phyloP scores from a whole-genome alignment of 495 filamentous ascomycete genomes.

The Cairneyella variabilis region DNA sequence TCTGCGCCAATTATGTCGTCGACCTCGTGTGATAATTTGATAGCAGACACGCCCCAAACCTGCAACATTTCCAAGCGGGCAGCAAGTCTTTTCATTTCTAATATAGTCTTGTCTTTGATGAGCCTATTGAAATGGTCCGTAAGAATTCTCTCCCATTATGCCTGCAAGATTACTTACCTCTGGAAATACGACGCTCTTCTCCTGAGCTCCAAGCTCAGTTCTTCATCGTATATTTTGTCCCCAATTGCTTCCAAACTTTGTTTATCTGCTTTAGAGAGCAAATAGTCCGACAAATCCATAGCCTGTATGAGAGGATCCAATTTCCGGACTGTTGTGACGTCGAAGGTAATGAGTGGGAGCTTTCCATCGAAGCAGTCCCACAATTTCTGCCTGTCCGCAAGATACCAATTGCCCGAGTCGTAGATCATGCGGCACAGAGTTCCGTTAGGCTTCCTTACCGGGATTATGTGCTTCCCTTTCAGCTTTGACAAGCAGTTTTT shows the following conservation, averaged over 20 bases:
- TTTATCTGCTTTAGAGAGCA: conserved; percentile 2
- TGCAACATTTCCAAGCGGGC: not conserved
- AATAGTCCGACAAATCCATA: conserved; percentile 1
- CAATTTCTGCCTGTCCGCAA: conserved; percentile 8
- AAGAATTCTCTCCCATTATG: not conserved
- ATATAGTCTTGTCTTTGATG: not conserved
- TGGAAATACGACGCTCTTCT: conserved; percentile 1
- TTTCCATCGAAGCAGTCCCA: conserved; percentile 8
- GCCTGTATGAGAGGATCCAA: conserved; percentile 3
- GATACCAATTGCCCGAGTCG: not conserved
- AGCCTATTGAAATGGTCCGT: not conserved
- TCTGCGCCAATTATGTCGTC: conserved; percentile 2
- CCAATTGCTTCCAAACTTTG: conserved; percentile 5
- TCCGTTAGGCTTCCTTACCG: conserved; percentile 3
- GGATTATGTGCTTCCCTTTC: conserved; percentile 6
- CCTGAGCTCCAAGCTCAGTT: conserved; percentile 5
- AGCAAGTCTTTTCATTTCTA: not conserved
- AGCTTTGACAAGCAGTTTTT: not conserved
- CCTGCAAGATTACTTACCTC: not conserved
- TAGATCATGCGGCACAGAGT: not conserved
- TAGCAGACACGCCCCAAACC: conserved; percentile 8
- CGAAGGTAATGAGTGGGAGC: conserved; percentile 7
- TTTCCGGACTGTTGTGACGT: conserved; percentile 7
- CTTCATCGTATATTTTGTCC: conserved; percentile 2
- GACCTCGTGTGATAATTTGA: conserved; percentile 4